Evolutionary conservation across 352 stramenopile species (phyloP), one percentile per base, ranked within the genome.

Genomic region (Phytophthora agathidicida): DNA sequence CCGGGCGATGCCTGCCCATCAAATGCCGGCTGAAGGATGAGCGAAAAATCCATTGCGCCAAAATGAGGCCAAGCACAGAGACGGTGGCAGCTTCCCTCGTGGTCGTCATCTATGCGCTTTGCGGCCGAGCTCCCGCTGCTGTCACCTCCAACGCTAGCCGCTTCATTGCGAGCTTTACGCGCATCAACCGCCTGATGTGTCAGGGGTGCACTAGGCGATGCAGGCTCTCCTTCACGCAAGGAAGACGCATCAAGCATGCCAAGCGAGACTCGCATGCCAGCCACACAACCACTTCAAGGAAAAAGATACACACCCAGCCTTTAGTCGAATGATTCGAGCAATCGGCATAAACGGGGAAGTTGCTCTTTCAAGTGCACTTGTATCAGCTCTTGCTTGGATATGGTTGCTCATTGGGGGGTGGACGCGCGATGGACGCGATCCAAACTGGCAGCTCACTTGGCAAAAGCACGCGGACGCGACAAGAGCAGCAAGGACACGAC

Each of bases 391-490:
- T 57, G 48, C 48, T 41, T 8, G 26, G 30, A 57, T 23, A 47
- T 24, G 41, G 35, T 23, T 13, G 2, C 5, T 10, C n/a, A n/a
- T n/a, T n/a, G n/a, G n/a, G n/a, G n/a, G n/a, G n/a, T n/a, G n/a
- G n/a, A n/a, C n/a, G n/a, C n/a, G n/a, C n/a, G n/a, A n/a, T n/a
- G n/a, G n/a, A 32, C 11, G 48, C 35, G 26, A 56, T 47, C 35
- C 27, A 47, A 16, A 26, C 16, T 8, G 1, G 17, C 23, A 46
- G 19, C 54, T 65, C 67, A 73, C 39, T 76, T 58, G 57, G 51
- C 52, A 73, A 77, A 75, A 72, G 47, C 44, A 31, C 69, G 46
- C 51, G 51, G 19, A 65, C 50, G 24, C 31, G 41, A 61, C 63
- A 73, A 66, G 42, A 9, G 35, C 28, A 30, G 19, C 39, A 32